Conservation (phyloP, 306 rosid genomes). For the Malus domestica region ASM211411v1 NC_041797.1:17618501-17619000, state of each 20-base stretch:
- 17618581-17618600: too few species aligned
- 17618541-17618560: not conserved
- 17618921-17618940: accelerated
- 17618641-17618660: not conserved
- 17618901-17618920: too few species aligned
- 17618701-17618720: not conserved
- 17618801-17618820: not conserved
- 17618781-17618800: not conserved
- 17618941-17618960: too few species aligned
- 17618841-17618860: conserved; percentile 3
- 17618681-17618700: not conserved
- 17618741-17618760: not conserved
- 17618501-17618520: not conserved
- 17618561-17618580: too few species aligned
- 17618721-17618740: not conserved
- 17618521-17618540: not conserved
- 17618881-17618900: not conserved
- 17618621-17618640: not conserved
- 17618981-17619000: too few species aligned
- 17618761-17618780: not conserved
- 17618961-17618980: too few species aligned
- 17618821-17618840: conserved; percentile 7
- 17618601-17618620: too few species aligned
- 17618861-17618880: not conserved
- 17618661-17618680: not conserved